Base-by-base conservation (phyloP, 495 filamentous ascomycete genomes). In the Hyaloscypha bicolor region DNA sequence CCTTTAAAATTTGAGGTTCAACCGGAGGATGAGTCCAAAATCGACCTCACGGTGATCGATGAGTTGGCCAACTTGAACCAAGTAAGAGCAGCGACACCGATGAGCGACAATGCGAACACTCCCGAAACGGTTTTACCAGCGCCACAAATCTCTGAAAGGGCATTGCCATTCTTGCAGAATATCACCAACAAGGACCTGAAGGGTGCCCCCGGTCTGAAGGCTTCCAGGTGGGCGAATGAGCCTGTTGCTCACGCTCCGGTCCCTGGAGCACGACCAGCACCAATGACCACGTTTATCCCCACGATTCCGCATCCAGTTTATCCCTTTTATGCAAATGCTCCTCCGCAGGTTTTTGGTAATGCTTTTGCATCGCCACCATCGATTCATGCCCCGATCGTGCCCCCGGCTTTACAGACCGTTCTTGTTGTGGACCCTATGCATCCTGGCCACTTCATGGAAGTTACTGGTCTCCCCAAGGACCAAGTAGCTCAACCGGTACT, bases 151-250 rank as follows among this genome's bases (percentile, higher is more conserved):
- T n/a, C 51, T 21, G 51, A n/a, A n/a, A 53, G 16, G 2, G 16
- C 19, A 14, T 4, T 1, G 8, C 21, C 51, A 53, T 11, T 9
- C 11, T 30, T 39, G 33, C 45, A 33, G n/a, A 60, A 35, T 11
- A 32, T 64, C 48, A 35, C 6, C 22, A 64, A 64, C 19, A 25
- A 42, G 11, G 51, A 56, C 42, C 29, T 62, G 1, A 62, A 62
- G 39, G 60, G 39, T 9, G 22, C 6, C 6, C 60, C 19, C 6
- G 62, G 62, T 9, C 51, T 64, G n/a, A 29, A 51, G 16, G 51
- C 62, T 30, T 64, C 62, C 8, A 64, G 29, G 32, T 64, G 62
- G 62, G 62, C 62, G 3, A 64, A 22, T 25, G 48, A 6, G 16
- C 35, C 59, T 39, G 57, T 25, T 39, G 35, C 35, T 9, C 56